These are phyloP conservation scores for Alternaria gansuensis DNA, from an alignment of 2,329 filamentous ascomycete genomes.

Conservation along the genomic window DNA sequence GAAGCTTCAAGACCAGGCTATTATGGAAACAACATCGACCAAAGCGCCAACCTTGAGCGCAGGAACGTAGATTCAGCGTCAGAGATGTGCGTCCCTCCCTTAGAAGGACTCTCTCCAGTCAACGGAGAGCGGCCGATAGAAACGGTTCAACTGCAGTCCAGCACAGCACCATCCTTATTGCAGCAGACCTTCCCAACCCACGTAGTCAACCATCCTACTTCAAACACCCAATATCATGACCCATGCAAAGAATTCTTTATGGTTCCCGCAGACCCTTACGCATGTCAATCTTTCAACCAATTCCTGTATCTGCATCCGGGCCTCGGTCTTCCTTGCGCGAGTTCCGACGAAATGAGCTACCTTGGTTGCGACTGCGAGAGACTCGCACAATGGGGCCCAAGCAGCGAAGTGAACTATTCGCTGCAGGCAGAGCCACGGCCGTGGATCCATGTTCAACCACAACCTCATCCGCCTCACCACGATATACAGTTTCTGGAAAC, in stretches of 20 bases:
- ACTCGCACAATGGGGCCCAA: neutral
- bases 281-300: neutral
- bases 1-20: neutral
- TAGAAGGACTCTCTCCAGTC: neutral
- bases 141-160: neutral
- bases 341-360: neutral
- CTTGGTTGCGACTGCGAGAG: neutral
- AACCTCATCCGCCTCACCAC: neutral
- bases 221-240: neutral
- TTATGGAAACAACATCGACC: neutral
- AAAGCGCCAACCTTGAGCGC: neutral
- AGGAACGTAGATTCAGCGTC: neutral
- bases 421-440: neutral
- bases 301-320: neutral
- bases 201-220: neutral
- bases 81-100: neutral
- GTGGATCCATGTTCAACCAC: neutral
- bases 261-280: neutral
- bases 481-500: neutral
- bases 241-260: neutral
- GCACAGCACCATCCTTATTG: neutral
- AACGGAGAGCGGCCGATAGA: neutral
- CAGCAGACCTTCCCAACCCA: constrained; percentile 1
- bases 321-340: neutral
- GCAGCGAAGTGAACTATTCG: neutral